These are phyloP conservation scores for Eremochloa ophiuroides DNA, from an alignment of 176 grass and related monocot genomes.

Conservation along the genomic window DNA sequence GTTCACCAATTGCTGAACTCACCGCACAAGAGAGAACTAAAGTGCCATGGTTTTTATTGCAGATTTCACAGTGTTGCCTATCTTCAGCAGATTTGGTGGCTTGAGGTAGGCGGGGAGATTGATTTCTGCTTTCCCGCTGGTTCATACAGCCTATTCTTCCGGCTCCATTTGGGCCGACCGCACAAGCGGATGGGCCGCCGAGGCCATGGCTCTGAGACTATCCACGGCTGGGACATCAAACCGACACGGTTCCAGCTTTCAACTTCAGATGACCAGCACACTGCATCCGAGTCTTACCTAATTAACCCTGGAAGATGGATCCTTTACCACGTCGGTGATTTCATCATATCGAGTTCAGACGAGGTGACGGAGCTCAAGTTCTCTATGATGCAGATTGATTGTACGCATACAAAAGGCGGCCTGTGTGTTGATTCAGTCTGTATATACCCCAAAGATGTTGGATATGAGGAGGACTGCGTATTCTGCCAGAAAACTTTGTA, in stretches of 20 bases:
- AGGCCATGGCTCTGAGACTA: slow-evolving; percentile 35
- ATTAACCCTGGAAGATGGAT: slow-evolving; percentile 49
- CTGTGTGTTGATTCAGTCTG: slow-evolving; percentile 67
- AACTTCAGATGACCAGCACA: slow-evolving; percentile 58
- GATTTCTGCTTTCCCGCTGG: slow-evolving; percentile 73
- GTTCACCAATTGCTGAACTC: background rate
- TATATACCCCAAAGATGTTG: slow-evolving; percentile 53
- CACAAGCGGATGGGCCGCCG: slow-evolving; percentile 43
- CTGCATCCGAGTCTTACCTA: slow-evolving; percentile 42
- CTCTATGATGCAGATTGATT: slow-evolving; percentile 90
- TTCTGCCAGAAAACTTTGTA: slow-evolving; percentile 37
- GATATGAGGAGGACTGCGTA: slow-evolving; percentile 25
- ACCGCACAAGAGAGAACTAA: background rate
- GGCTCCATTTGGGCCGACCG: slow-evolving; percentile 59
- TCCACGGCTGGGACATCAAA: slow-evolving; percentile 79
- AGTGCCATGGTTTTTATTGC: slow-evolving; percentile 11
- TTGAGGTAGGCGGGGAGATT: slow-evolving; percentile 59
- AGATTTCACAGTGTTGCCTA: slow-evolving; percentile 72
- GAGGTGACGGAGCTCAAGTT: slow-evolving; percentile 60
- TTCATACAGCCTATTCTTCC: slow-evolving; percentile 70
- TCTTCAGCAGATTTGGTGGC: slow-evolving; percentile 91
- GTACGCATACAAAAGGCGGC: slow-evolving; percentile 79
- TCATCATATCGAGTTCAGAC: slow-evolving; percentile 36
- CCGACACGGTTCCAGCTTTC: slow-evolving; percentile 67
- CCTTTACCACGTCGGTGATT: slow-evolving; percentile 68